These are phyloP conservation scores for Metarhizium guizhouense DNA, from an alignment of 2,329 filamentous ascomycete species.

Conservation along the genomic window DNA sequence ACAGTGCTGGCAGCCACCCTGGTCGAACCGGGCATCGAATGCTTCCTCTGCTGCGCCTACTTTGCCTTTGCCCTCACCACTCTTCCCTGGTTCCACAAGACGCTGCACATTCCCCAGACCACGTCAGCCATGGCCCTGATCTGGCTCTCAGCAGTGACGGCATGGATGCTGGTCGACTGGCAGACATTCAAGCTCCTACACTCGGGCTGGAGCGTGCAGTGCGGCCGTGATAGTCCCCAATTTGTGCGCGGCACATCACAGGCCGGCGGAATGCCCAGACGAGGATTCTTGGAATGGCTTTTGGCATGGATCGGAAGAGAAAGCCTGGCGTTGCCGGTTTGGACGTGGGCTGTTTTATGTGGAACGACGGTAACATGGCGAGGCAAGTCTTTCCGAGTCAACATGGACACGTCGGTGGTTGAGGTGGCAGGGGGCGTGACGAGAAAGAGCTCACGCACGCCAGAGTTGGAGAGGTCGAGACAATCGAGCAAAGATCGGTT, in stretches of 20 bases:
- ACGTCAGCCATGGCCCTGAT: constrained; percentile 57
- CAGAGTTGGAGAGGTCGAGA: constrained; percentile 14
- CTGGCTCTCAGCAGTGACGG: constrained; percentile 56
- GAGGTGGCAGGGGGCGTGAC: constrained; percentile 17
- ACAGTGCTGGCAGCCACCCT: constrained; percentile 83
- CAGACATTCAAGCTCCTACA: constrained; percentile 66
- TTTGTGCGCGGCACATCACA: constrained; percentile 51
- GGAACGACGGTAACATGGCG: constrained; percentile 84
- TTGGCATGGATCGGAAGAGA: constrained; percentile 81
- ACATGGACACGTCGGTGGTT: constrained; percentile 72
- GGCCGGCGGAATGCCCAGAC: constrained; percentile 30
- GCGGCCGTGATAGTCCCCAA: constrained; percentile 62
- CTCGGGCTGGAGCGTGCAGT: constrained; percentile 58
- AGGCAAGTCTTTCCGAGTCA: constrained; percentile 72
- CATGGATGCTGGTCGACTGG: constrained; percentile 73
- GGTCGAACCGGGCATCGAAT: constrained; percentile 88
- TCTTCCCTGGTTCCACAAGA: constrained; percentile 51
- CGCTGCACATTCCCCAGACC: constrained; percentile 47
- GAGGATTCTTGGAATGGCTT: constrained; percentile 63
- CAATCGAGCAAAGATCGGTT: constrained; percentile 17
- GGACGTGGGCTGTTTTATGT: constrained; percentile 83
- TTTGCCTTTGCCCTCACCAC: constrained; percentile 72
- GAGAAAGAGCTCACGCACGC: constrained; percentile 8
- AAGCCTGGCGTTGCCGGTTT: constrained; percentile 74
- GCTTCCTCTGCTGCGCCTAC: constrained; percentile 73